Conservation (phyloP, 1,139 yeast species). For the Candida tetrigidarum region DNA sequence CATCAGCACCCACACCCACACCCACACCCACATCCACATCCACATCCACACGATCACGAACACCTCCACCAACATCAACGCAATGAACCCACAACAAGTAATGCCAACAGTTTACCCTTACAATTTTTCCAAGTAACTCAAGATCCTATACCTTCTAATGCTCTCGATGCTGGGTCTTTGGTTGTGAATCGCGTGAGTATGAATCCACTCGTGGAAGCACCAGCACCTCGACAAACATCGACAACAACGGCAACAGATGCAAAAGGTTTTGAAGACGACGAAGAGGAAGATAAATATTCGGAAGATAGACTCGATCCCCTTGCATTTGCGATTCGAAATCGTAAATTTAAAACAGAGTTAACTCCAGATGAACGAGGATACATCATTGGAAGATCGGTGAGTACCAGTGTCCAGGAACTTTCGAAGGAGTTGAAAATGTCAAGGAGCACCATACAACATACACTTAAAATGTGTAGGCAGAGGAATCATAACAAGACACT, state of each 20-base stretch:
- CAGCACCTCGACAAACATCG: neutral
- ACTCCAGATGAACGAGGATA: conserved; percentile 9
- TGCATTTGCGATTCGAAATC: conserved; percentile 6
- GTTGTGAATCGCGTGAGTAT: conserved; percentile 3
- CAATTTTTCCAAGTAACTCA: conserved; percentile 4
- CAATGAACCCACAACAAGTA: conserved; percentile 1
- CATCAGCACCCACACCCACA: neutral
- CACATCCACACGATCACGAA: neutral
- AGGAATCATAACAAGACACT: conserved; percentile 7
- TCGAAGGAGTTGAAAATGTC: conserved; percentile 7
- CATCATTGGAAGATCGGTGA: conserved; percentile 8
- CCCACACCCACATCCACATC: neutral
- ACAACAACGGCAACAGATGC: neutral
- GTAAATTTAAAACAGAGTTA: conserved; percentile 6
- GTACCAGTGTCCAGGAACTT: conserved; percentile 8
- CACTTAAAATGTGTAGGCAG: conserved; percentile 7
- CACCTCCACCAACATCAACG: conserved; percentile 1
- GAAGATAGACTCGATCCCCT: conserved; percentile 8
- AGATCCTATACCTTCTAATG: neutral
- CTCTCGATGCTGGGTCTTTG: conserved; percentile 1
- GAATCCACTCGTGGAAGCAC: conserved; percentile 1
- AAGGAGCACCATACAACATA: conserved; percentile 8
- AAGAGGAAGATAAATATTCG: conserved; percentile 3
- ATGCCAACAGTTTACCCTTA: conserved; percentile 1
- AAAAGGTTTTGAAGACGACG: neutral